Evolutionary conservation across 176 grass and related monocot genomes (phyloP), one percentile per base, ranked within the genome.

Genomic region (Dactylis glomerata): DNA sequence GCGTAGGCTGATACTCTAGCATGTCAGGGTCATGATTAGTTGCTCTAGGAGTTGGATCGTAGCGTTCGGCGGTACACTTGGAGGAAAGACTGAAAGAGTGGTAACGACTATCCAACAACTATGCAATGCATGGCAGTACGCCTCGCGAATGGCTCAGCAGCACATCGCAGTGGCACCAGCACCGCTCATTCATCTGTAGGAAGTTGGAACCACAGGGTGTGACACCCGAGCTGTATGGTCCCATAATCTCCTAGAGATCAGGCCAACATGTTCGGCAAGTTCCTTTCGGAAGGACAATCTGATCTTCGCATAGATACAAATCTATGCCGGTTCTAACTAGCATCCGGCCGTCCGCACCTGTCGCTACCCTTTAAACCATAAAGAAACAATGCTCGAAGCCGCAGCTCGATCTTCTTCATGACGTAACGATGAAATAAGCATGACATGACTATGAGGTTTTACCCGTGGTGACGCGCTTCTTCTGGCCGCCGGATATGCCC

Each of bases 381-480:
- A 14, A 50, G 47, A 19, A 50, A 19, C 47, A 6, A 17, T 50
- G 47, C 47, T 40, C 6, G 37, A 40, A 40, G 37, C 37, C 5
- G 37, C 8, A 40, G 37, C 37, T 8, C 37, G 8, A 40, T 40
- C 37, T 40, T 40, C 37, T 40, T n/a, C 37, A 89, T 87, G 78
- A 79, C 82, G 33, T 32, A 57, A 59, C 10, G 41, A 41, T 79
- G 40, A 79, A 19, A 32, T 22, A 76, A 77, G 67, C 70, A 32
- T 40, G 59, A 47, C 41, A 28, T 0, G 7, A 1, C 8, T 23
- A 30, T 1, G 57, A 27, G 23, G 23, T 68, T 8, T 31, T 92
- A 96, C 96, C 96, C 20, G 96, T 99, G 40, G 96, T 99, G 86
- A 99, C 96, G 14, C 96, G 93, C 72, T 99, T 99, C 93, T 94